Conservation (phyloP, 305 asterid genomes). For the Fraxinus velutina region DNA sequence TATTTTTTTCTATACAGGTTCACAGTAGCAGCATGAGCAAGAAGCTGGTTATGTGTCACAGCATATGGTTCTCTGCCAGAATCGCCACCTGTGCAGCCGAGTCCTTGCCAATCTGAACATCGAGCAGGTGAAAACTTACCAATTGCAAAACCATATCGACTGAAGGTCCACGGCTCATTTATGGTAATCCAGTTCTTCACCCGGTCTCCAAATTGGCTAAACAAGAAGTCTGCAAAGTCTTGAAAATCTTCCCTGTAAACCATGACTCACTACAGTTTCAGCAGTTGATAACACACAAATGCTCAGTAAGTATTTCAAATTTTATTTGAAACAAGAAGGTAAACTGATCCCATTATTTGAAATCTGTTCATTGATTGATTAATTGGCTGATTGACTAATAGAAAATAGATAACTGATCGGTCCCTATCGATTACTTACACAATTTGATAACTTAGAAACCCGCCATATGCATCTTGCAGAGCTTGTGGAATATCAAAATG, state of each 20-base stretch:
- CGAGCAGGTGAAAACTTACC: slow-evolving; percentile 52
- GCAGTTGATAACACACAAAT: background rate
- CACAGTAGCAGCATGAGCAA: slow-evolving; percentile 46
- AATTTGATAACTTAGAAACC: slow-evolving; percentile 44
- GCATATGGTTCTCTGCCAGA: slow-evolving; percentile 49
- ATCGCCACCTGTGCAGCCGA: slow-evolving; percentile 40
- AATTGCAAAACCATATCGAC: slow-evolving; percentile 33
- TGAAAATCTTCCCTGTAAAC: slow-evolving; percentile 36
- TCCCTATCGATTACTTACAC: slow-evolving; percentile 34
- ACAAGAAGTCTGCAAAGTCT: slow-evolving; percentile 39
- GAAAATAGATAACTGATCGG: background rate
- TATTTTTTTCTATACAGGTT: slow-evolving; percentile 34
- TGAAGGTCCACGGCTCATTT: slow-evolving; percentile 59
- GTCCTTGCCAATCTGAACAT: slow-evolving; percentile 44
- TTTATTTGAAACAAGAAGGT: background rate
- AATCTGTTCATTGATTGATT: background rate
- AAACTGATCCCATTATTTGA: background rate
- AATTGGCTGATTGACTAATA: background rate
- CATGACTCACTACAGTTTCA: background rate
- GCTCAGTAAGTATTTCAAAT: background rate
- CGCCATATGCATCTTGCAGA: slow-evolving; percentile 54
- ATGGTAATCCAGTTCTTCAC: slow-evolving; percentile 53
- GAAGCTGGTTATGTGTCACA: slow-evolving; percentile 46
- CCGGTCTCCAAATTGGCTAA: slow-evolving; percentile 47
- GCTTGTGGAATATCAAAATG: slow-evolving; percentile 59